These are phyloP conservation scores for Glutinoglossum americanum DNA, from an alignment of 495 filamentous ascomycete genomes.

Conservation along the genomic window DNA sequence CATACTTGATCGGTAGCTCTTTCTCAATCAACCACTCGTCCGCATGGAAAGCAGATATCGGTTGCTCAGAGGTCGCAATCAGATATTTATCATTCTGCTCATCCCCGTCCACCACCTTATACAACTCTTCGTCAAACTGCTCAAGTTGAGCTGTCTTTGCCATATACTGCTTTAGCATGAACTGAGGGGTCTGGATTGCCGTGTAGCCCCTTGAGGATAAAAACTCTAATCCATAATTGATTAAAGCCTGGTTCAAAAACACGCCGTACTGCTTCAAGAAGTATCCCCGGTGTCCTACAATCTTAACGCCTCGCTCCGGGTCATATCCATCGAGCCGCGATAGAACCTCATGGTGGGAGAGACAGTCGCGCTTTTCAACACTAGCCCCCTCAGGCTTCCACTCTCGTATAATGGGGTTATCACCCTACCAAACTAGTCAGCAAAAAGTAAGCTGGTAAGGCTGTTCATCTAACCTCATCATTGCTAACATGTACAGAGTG, in stretches of 20 bases:
- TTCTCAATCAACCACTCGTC: constrained; percentile 78
- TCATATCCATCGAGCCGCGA: constrained; percentile 78
- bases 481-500: constrained; percentile 76
- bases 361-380: constrained; percentile 45
- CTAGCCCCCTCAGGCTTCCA: constrained; percentile 59
- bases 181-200: constrained; percentile 80
- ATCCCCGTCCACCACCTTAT: constrained; percentile 79
- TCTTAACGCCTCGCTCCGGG: constrained; percentile 77
- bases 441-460: background rate
- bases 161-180: constrained; percentile 93
- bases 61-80: constrained; percentile 93
- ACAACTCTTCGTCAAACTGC: constrained; percentile 92
- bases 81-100: constrained; percentile 83
- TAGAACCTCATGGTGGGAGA: constrained; percentile 91
- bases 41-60: constrained; percentile 75
- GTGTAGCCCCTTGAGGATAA: constrained; percentile 55
- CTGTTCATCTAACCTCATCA: constrained; percentile 39
- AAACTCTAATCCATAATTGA: constrained; percentile 89
- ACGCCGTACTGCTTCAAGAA: constrained; percentile 77
- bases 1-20: constrained; percentile 67
- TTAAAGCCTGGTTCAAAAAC: constrained; percentile 78
- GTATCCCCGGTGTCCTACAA: constrained; percentile 90
- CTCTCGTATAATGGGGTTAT: constrained; percentile 52
- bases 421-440: constrained; percentile 25
- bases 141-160: constrained; percentile 97